Evolutionary conservation across 768 basidiomycete species (phyloP).

Genomic region (Peribolospora baueri): DNA sequence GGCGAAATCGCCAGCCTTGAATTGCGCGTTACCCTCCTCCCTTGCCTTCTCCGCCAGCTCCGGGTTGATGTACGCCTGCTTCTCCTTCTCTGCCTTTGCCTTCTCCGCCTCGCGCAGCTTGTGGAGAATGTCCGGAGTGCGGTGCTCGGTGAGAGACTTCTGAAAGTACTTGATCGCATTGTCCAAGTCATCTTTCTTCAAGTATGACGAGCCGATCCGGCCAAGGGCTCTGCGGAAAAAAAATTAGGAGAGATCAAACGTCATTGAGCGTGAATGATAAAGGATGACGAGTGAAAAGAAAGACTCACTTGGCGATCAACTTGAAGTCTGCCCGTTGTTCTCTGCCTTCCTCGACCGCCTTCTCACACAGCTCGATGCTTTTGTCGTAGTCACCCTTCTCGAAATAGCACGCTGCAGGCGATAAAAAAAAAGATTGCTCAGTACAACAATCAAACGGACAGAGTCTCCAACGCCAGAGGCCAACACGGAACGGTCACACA

Average conservation of each 20-base stretch:
- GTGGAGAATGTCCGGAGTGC: slow-evolving; percentile 70
- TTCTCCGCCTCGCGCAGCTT: slow-evolving; percentile 70
- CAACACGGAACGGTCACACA: slow-evolving; percentile 16
- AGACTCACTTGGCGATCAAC: slow-evolving; percentile 48
- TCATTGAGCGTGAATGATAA: not conserved
- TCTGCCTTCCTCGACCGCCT: slow-evolving; percentile 89
- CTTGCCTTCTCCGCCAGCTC: slow-evolving; percentile 55
- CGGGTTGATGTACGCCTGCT: slow-evolving; percentile 65
- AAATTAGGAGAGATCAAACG: not conserved
- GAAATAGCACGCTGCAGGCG: slow-evolving; percentile 51
- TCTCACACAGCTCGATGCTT: slow-evolving; percentile 72
- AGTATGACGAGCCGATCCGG: slow-evolving; percentile 62
- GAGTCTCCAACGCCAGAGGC: not conserved
- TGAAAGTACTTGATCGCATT: slow-evolving; percentile 75
- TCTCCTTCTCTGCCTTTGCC: slow-evolving; percentile 48
- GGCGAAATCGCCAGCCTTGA: slow-evolving; percentile 80
- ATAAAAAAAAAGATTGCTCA: not conserved
- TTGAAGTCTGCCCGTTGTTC: slow-evolving; percentile 82
- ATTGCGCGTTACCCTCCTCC: slow-evolving; percentile 74
- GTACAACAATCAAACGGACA: too few relatives aligned
- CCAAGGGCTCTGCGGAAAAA: slow-evolving; percentile 38
- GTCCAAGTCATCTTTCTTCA: slow-evolving; percentile 46
- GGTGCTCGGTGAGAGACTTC: slow-evolving; percentile 87
- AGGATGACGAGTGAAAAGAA: not conserved
- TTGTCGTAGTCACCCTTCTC: slow-evolving; percentile 82